phyloP scores from a whole-genome alignment of 805 yeast species.

The Metschnikowia shivogae region DNA sequence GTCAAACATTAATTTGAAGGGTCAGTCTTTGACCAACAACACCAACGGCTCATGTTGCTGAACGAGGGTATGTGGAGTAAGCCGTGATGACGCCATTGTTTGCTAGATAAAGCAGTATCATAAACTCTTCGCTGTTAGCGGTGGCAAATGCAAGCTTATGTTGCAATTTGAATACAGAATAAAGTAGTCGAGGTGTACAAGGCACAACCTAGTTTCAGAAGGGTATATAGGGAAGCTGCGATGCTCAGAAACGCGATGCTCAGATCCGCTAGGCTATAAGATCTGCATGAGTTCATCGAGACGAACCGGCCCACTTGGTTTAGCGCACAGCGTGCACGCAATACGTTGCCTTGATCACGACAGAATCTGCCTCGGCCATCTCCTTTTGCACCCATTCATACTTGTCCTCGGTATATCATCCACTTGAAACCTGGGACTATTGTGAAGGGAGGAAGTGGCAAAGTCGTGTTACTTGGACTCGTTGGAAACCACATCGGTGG shows the following conservation, averaged over 20 bases:
- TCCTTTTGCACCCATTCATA: slow-evolving; percentile 48
- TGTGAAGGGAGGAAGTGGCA: slow-evolving; percentile 47
- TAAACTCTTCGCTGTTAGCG: no score
- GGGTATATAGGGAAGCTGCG: no score
- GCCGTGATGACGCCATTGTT: background rate
- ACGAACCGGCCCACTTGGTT: background rate
- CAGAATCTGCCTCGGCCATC: slow-evolving; percentile 59
- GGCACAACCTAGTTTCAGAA: no score
- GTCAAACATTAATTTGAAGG: slow-evolving; percentile 68
- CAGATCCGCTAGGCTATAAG: no score
- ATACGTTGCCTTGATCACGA: slow-evolving; percentile 41
- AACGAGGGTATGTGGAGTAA: background rate
- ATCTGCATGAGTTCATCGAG: no score
- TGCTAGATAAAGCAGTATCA: no score
- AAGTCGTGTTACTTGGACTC: slow-evolving; percentile 28
- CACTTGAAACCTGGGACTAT: slow-evolving; percentile 43
- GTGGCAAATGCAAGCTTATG: no score
- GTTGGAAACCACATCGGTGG: slow-evolving; percentile 34
- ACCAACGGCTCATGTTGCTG: slow-evolving; percentile 40
- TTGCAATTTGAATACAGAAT: no score
- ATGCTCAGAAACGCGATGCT: no score
- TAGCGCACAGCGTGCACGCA: slow-evolving; percentile 37
- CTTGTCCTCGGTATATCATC: slow-evolving; percentile 41
- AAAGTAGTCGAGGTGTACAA: no score
- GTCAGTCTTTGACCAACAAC: slow-evolving; percentile 50